Conservation (phyloP, 257 asterid genomes). For the Mentha longifolia region DNA sequence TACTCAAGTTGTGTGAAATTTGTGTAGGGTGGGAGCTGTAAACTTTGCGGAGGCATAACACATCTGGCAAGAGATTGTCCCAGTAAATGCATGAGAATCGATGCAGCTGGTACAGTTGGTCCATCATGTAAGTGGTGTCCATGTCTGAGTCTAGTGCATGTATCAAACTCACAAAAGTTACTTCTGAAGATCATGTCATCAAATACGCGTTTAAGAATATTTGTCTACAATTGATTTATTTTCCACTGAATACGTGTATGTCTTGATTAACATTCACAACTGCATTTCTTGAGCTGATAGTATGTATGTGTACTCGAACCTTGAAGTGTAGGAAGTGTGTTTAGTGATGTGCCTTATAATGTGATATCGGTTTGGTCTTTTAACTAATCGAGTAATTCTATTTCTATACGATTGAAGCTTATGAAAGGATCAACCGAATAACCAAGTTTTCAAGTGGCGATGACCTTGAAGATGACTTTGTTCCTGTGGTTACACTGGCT, state of each 20-base stretch:
- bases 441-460: constrained; percentile 78
- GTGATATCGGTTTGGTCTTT: not conserved
- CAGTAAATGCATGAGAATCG: constrained; percentile 48
- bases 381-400: not conserved
- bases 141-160: not conserved
- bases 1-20: not conserved
- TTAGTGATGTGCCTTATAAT: not conserved
- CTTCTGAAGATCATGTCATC: not conserved
- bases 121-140: constrained; percentile 57
- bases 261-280: not conserved
- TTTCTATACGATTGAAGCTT: constrained; percentile 40
- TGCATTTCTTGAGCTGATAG: not conserved
- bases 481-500: constrained; percentile 33
- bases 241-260: not conserved
- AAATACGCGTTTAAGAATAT: not conserved
- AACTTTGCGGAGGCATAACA: constrained; percentile 88
- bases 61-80: constrained; percentile 94
- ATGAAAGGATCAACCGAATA: constrained; percentile 58
- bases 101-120: constrained; percentile 31
- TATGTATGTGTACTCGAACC: not conserved
- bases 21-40: constrained; percentile 94
- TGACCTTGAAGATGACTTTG: constrained; percentile 93
- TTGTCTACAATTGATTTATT: not conserved
- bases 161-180: not conserved
- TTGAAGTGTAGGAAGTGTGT: not conserved